Evolutionary conservation across 345 rosid genomes (phyloP), one percentile per base, ranked within the genome.

Genomic region (Tarenaya hassleriana): DNA sequence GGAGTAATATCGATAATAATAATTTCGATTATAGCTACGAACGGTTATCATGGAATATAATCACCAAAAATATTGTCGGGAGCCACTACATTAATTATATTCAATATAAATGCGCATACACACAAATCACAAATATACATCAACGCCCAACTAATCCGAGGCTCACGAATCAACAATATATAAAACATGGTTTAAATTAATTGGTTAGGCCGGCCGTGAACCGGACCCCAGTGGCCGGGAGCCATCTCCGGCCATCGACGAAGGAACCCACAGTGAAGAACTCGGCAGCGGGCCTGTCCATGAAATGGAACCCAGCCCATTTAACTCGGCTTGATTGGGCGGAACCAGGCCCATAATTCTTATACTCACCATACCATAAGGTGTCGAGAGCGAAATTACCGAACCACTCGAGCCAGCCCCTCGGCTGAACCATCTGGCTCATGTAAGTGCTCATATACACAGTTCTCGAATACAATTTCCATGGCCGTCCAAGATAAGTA

Each of bases 351-450:
- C n/a, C n/a, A n/a, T n/a, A n/a, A n/a, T n/a, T n/a, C n/a, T n/a
- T n/a, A n/a, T n/a, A n/a, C 73, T 91, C 98, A 0, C 87, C 98
- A 37, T 92, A 88, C 80, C 84, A 88, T 56, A 92, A 48, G 6
- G 98, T 84, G 20, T 52, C 58, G 53, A 88, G 60, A 8, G 82
- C 94, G 14, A 75, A 77, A 37, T 79, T 55, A 5, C 90, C 94
- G 14, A 67, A 60, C 98, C 98, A 88, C 69, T 78, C 81, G 18
- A 85, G 77, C 95, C 94, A 92, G 6, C 98, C 97, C 39, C 78
- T 75, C 0, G 95, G 94, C 62, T 83, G 81, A 10, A 92, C 90
- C 44, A 74, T 34, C 39, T 68, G 71, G 42, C 68, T 64, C 78
- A 92, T 77, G 34, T 70, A 75, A 9, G 95, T 83, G 55, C 88